Percentiles rank a stretch among this genome's conserved stretches.
These are phyloP conservation scores for Casuarina glauca DNA, from an alignment of 306 rosid genomes.

Conservation along the genomic window DNA sequence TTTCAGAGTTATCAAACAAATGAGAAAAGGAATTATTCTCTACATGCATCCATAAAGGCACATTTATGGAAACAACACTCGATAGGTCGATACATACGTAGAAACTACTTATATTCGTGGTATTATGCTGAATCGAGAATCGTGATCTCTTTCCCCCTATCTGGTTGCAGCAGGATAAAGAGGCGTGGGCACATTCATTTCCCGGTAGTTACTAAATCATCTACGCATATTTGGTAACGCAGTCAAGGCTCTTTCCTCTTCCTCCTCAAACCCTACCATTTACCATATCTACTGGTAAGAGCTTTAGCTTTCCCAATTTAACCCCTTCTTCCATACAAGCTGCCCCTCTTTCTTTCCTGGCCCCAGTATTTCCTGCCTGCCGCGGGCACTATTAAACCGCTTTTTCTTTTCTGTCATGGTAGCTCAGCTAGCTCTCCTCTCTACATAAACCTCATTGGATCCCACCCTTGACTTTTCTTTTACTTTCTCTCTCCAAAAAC, in stretches of 20 bases:
- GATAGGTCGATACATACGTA: background rate
- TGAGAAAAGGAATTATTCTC: background rate
- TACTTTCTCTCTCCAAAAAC: slow-evolving; percentile 14
- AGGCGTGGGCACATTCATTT: slow-evolving; percentile 44
- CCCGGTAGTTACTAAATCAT: slow-evolving; percentile 3
- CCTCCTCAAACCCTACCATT: slow-evolving; percentile 30
- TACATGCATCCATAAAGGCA: background rate
- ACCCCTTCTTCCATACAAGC: slow-evolving; percentile 35
- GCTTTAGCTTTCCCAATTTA: slow-evolving; percentile 15
- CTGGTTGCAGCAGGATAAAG: slow-evolving; percentile 38
- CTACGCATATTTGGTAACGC: slow-evolving; percentile 34
- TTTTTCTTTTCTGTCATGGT: slow-evolving; percentile 6
- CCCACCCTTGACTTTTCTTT: slow-evolving; percentile 36
- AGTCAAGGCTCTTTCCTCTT: slow-evolving; percentile 23
- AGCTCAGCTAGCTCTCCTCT: slow-evolving; percentile 24
- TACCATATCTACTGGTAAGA: slow-evolving; percentile 22
- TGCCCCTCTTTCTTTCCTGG: slow-evolving; percentile 43
- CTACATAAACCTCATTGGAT: slow-evolving; percentile 36
- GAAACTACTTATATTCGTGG: background rate
- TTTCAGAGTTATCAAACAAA: too few species aligned
- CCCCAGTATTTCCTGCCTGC: slow-evolving; percentile 64
- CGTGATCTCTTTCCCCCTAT: slow-evolving; percentile 39
- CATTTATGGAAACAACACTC: background rate
- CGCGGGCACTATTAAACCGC: slow-evolving; percentile 51
- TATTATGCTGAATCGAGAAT: background rate